phyloP scores from a whole-genome alignment of 495 filamentous ascomycete genomes.

The Daldinia childiae region DNA sequence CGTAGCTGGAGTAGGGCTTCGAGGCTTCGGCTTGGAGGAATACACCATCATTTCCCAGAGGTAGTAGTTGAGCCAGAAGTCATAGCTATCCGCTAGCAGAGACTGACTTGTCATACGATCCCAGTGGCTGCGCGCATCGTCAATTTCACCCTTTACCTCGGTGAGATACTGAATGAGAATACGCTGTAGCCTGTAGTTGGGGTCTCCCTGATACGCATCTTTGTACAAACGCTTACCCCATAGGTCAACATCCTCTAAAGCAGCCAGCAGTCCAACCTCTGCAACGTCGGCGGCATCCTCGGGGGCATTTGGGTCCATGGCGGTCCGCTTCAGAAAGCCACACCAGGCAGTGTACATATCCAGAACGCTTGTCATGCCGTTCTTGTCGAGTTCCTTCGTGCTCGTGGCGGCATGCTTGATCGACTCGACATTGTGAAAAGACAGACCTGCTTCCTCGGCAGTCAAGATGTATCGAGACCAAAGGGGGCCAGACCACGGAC shows the following conservation, averaged over 20 bases:
- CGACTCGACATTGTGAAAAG: slow-evolving; percentile 80
- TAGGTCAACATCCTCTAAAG: slow-evolving; percentile 81
- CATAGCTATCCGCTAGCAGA: slow-evolving; percentile 76
- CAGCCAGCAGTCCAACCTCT: slow-evolving; percentile 85
- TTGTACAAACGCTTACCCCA: slow-evolving; percentile 80
- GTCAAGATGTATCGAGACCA: slow-evolving; percentile 90
- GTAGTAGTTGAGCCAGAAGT: slow-evolving; percentile 94
- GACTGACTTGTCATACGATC: slow-evolving; percentile 66
- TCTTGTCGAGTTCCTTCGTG: slow-evolving; percentile 73
- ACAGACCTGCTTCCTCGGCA: slow-evolving; percentile 76
- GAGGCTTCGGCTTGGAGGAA: slow-evolving; percentile 51
- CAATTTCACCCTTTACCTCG: slow-evolving; percentile 72
- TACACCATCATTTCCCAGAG: slow-evolving; percentile 82
- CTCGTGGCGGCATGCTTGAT: slow-evolving; percentile 94
- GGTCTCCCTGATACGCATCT: slow-evolving; percentile 79
- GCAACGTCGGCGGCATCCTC: slow-evolving; percentile 92
- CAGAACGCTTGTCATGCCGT: slow-evolving; percentile 83
- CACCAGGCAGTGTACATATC: slow-evolving; percentile 94
- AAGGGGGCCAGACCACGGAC: slow-evolving; percentile 88
- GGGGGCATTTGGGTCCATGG: slow-evolving; percentile 77
- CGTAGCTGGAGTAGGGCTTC: slow-evolving; percentile 57
- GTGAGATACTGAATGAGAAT: slow-evolving; percentile 91
- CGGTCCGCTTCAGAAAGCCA: slow-evolving; percentile 83
- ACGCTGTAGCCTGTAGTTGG: slow-evolving; percentile 84
- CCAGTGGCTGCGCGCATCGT: slow-evolving; percentile 75